Evolutionary conservation across 345 rosid species (phyloP), one percentile per base, ranked within the genome.

Genomic region (Luvunga scandens): DNA sequence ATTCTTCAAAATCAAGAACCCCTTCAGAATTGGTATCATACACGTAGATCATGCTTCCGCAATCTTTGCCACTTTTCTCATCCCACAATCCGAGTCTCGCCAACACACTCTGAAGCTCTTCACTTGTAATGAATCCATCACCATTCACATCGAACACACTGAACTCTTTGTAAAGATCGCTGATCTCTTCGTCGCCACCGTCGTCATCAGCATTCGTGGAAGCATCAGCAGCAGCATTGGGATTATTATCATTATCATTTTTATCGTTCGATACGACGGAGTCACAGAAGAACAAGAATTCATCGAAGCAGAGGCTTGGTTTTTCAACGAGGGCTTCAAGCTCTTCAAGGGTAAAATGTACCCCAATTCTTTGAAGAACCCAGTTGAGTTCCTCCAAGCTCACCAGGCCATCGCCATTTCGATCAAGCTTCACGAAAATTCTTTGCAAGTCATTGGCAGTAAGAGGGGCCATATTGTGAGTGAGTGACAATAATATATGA

Each of bases 101-200:
- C 81, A 94, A 71, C 83, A 91, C 91, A n/a, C 79, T 86, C 42
- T 90, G 87, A 31, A 91, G 90, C 89, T 94, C 98, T 81, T 89
- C 93, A 28, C 79, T 72, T 0, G 97, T 83, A 2, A 94, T 94
- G 84, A 81, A 85, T 0, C 98, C 97, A 60, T 94, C 97, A 1
- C 88, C 92, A 45, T 94, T 86, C 57, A 81, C 30, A 34, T 94
- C 97, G 8, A 90, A 94, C 71, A 93, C 92, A 24, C 78, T 82
- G 69, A 94, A 93, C 2, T 97, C 97, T 82, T 83, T 76, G 2
- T 28, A 81, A 10, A 94, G 86, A 70, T 87, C 91, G 4, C 50
- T 2, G 50, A 42, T 42, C 50, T 34, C 27, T 0, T 75, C 84
- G 0, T 71, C 75, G 2, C 70, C 74, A 2, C 19, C 31, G 0